Evolutionary conservation across 2,329 filamentous ascomycete genomes (phyloP), one percentile per base, ranked within the genome.

Genomic region (Paradendryphiella salina): DNA sequence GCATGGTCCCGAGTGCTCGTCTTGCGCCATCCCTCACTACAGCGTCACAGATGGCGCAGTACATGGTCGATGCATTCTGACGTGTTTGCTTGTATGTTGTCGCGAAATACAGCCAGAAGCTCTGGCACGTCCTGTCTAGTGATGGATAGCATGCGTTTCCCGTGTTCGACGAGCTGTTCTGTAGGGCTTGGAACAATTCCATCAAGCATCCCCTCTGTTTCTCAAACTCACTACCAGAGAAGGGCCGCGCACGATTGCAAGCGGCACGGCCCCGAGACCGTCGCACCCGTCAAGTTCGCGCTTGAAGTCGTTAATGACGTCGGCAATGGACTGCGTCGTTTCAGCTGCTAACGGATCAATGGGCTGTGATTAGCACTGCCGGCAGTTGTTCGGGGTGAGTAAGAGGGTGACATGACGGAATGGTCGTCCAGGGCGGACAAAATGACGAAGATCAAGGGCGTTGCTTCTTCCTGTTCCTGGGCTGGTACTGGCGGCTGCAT

Each of bases 1-100:
- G 75, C 72, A 14, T 72, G 65, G 33, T 73, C 65, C 26, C 64
- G 56, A 14, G 70, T 63, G 26, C 59, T 62, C 51, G 68, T 63
- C 50, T 75, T 71, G 47, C 75, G 57, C 56, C 57, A 64, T 33
- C 65, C 57, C 73, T 55, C 65, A 67, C 56, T 79, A 72, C 50
- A 44, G 14, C 11, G 18, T 23, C 37, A 77, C 72, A 23, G 81
- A 79, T 50, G 77, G 73, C 35, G 73, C 74, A 35, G 75, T 64
- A 28, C 80, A 80, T 48, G 79, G 80, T 66, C 79, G 80, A 23
- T 80, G 82, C 33, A 75, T 77, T 39, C 44, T 45, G 58, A 45
- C 6, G 63, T 62, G 50, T 64, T 60, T 45, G 61, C 53, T n/a
- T 63, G 64, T 4, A 67, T 54, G 33, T 67, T 60, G 13, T 63